Conservation (phyloP, 306 rosid species). For the Oemleria cerasiformis region DNA sequence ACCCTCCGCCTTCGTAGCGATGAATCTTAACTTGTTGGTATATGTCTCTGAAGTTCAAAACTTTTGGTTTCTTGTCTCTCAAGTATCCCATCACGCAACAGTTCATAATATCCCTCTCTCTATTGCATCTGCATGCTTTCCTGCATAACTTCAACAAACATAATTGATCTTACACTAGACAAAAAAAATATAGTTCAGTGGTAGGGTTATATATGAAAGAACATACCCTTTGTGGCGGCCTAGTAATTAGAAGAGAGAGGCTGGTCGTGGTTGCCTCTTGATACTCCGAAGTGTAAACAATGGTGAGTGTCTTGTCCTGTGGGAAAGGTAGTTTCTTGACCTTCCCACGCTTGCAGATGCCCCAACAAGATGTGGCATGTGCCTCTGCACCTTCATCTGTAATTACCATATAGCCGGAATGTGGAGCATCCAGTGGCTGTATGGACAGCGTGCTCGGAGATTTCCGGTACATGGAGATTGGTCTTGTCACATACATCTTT, state of each 20-base stretch:
- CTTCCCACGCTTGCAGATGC: conserved; percentile 38
- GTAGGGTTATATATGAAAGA: background rate
- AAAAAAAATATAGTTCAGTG: background rate
- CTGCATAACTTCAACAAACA: conserved; percentile 27
- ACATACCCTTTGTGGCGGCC: conserved; percentile 75
- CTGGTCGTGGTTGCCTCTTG: conserved; percentile 39
- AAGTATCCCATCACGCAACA: conserved; percentile 60
- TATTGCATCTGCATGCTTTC: conserved; percentile 69
- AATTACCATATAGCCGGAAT: conserved; percentile 65
- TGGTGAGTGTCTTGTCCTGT: conserved; percentile 57
- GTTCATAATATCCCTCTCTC: conserved; percentile 54
- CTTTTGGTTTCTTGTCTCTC: conserved; percentile 62
- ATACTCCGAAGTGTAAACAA: conserved; percentile 52
- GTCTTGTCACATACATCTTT: conserved; percentile 74
- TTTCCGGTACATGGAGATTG: conserved; percentile 74
- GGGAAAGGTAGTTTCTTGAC: conserved; percentile 72
- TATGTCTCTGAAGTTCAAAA: conserved; percentile 54
- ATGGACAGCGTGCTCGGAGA: conserved; percentile 51
- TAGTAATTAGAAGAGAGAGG: conserved; percentile 76
- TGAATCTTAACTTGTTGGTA: conserved; percentile 76
- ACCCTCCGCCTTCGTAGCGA: conserved; percentile 60
- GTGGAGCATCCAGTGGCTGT: conserved; percentile 59
- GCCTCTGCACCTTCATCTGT: conserved; percentile 85
- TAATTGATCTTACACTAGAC: background rate
- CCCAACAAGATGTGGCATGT: conserved; percentile 60